These are phyloP conservation scores for Kwoniella sp. DNA, from an alignment of 768 basidiomycete species.

Conservation along the genomic window DNA sequence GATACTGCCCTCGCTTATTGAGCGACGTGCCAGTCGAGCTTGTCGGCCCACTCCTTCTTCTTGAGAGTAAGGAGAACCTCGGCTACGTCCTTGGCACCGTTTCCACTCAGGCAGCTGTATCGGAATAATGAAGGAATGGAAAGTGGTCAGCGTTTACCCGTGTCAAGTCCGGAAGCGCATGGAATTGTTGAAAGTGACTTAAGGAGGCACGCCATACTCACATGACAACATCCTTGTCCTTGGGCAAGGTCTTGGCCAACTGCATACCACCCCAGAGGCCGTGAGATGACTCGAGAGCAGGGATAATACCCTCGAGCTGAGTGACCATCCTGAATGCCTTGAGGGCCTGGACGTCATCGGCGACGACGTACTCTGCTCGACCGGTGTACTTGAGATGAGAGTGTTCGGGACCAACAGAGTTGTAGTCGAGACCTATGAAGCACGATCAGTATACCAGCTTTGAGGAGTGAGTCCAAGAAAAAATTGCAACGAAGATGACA, in stretches of 20 bases:
- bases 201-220: constrained; percentile 58
- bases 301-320: constrained; percentile 95
- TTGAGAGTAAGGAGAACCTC: constrained; percentile 79
- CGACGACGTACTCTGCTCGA: constrained; percentile 87
- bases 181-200: too few species aligned
- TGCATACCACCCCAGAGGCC: constrained; percentile 91
- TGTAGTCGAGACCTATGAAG: constrained; percentile 40
- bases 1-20: constrained; percentile 21
- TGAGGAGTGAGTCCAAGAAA: too few species aligned
- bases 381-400: constrained; percentile 95
- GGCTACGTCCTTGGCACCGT: constrained; percentile 97
- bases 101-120: constrained; percentile 74
- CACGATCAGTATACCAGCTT: constrained; percentile 9
- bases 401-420: constrained; percentile 92
- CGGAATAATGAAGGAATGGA: too few species aligned
- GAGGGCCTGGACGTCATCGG: constrained; percentile 90
- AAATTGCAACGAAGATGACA: too few species aligned
- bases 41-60: constrained; percentile 82
- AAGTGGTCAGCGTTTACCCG: constrained; percentile 45
- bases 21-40: constrained; percentile 85
- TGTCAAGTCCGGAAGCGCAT: too few species aligned
- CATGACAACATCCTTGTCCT: constrained; percentile 88
- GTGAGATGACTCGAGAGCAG: constrained; percentile 92
- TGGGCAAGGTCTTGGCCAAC: constrained; percentile 78
- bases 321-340: constrained; percentile 89